These are phyloP conservation scores for Aspergillus sp. DNA, from an alignment of 2,329 filamentous ascomycete genomes.

Conservation along the genomic window DNA sequence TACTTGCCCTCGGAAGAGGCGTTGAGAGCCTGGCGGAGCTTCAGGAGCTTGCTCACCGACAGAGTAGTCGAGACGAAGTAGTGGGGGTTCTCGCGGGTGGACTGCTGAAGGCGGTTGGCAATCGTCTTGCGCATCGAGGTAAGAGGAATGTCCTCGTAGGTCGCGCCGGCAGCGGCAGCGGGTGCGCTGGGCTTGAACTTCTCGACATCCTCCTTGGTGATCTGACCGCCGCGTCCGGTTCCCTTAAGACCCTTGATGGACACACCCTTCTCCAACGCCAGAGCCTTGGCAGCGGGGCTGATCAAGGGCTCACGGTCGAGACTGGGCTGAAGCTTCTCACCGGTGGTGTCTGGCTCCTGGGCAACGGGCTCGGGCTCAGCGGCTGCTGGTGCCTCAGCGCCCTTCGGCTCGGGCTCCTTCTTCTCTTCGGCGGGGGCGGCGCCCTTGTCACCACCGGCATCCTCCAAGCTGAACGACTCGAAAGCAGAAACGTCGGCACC, in stretches of 20 bases:
- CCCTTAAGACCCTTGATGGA: conserved; percentile 75
- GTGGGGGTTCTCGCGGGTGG: conserved; percentile 89
- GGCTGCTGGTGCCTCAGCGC: conserved; percentile 52
- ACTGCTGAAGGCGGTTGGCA: conserved; percentile 81
- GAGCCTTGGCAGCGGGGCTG: conserved; percentile 65
- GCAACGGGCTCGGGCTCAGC: conserved; percentile 44
- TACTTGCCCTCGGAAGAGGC: conserved; percentile 82
- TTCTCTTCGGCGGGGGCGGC: conserved; percentile 57
- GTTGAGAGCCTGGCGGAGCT: conserved; percentile 92
- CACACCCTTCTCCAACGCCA: conserved; percentile 79
- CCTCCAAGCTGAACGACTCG: conserved; percentile 76
- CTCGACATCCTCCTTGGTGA: conserved; percentile 90
- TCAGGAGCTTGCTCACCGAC: conserved; percentile 90
- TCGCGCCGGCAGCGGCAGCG: conserved; percentile 51
- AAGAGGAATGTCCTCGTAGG: conserved; percentile 77
- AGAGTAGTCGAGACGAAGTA: conserved; percentile 91
- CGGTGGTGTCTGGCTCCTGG: conserved; percentile 65
- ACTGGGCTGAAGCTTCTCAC: conserved; percentile 71
- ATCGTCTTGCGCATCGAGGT: conserved; percentile 98
- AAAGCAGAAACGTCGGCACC: conserved; percentile 81
- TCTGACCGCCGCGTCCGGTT: conserved; percentile 73
- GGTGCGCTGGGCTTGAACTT: conserved; percentile 60
- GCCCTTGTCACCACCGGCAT: conserved; percentile 78
- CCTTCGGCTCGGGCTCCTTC: conserved; percentile 49
- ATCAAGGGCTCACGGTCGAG: conserved; percentile 76